These are phyloP conservation scores for Neurospora sp. DNA, from an alignment of 495 filamentous ascomycete genomes.

Conservation along the genomic window DNA sequence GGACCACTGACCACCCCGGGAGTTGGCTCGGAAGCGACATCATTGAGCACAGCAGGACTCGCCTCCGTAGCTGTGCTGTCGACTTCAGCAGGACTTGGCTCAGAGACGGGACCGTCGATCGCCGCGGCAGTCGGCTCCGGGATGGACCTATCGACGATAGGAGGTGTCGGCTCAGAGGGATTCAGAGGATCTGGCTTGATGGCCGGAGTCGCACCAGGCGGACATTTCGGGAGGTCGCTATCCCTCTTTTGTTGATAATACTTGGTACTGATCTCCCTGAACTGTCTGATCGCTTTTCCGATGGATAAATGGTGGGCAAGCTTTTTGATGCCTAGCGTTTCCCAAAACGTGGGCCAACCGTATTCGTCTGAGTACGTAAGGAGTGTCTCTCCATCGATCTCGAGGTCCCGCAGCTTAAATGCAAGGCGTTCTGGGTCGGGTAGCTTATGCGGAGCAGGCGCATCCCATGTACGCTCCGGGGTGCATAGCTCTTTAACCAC, in stretches of 20 bases:
- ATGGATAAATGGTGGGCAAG: conserved; percentile 25
- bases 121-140: neutral
- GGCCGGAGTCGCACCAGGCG: neutral
- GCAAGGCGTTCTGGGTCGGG: conserved; percentile 45
- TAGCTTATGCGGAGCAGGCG: conserved; percentile 22
- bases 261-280: conserved; percentile 20
- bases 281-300: conserved; percentile 16
- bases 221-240: neutral
- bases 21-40: neutral
- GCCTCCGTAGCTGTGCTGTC: neutral
- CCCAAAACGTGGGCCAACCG: conserved; percentile 13
- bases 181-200: neutral
- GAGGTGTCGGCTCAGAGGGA: neutral
- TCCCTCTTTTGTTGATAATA: conserved; percentile 8
- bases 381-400: conserved; percentile 52
- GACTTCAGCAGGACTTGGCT: neutral
- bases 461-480: conserved; percentile 32
- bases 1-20: neutral
- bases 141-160: neutral
- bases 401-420: conserved; percentile 43
- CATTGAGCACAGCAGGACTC: neutral
- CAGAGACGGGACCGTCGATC: neutral
- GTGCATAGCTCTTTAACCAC: conserved; percentile 57
- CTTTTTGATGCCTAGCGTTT: conserved; percentile 21
- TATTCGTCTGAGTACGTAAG: conserved; percentile 32